Evolutionary conservation across 2,329 filamentous ascomycete species (phyloP), one percentile per base, ranked within the genome.

Genomic region (Hypoxylon sp.): DNA sequence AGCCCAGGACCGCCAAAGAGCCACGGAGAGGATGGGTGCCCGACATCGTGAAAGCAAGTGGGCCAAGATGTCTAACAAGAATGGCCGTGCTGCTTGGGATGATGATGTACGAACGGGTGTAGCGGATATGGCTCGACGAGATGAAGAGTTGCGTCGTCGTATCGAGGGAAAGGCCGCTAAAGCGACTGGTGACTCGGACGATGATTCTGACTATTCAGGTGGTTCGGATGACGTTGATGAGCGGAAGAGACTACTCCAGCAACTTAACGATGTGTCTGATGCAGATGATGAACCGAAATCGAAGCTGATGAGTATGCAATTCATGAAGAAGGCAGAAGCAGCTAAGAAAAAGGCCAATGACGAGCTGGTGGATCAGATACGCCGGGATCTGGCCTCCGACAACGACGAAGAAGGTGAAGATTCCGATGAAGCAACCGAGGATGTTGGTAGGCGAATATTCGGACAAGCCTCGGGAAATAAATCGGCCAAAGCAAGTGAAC

Each of bases 291-390:
- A 68, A 12, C 81, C 82, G 0, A 78, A 81, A 61, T 86, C 87
- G 9, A 87, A 84, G 62, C 75, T 99, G 5, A 85, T 90, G 71
- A 81, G 82, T 41, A 91, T 99, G 87, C 90, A 90, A 55, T 99
- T 99, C 69, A 97, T 99, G 94, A 85, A 88, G 64, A 91, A 88
- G 60, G 90, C 91, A 1, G 92, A 97, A 65, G 88, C 87, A 19
- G 79, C 85, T 26, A 84, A 85, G 64, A 91, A 87, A 70, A 83
- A 87, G 57, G 82, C 85, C 49, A 97, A 97, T 61, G 90, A 96
- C 63, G 88, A 89, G 47, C 82, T 90, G 48, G 75, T 90, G 8
- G 79, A 78, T 30, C 78, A 84, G 61, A 82, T 97, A 37, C 81
- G 86, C 37, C 83, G 84, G 47, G 88, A 93, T 36, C 76, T 97